Evolutionary conservation across 371 early-diverging fungal species (phyloP).

Genomic region (Conidiobolus incongruus): DNA sequence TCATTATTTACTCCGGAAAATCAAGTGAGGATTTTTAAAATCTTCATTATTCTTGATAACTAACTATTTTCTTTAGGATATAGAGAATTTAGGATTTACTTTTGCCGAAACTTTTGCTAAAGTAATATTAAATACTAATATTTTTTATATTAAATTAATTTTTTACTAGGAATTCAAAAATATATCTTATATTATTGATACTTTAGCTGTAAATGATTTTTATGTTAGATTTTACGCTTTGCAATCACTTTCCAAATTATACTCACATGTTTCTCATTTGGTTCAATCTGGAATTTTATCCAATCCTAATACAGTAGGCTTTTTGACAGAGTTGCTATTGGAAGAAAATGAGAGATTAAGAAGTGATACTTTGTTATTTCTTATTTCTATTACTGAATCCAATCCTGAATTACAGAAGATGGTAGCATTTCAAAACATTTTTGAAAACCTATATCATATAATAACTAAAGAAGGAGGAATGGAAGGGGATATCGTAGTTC

Average conservation of each 20-base stretch:
- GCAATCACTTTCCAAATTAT: slow-evolving; percentile 9
- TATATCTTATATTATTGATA: too few relatives aligned
- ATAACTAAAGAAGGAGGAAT: slow-evolving; percentile 81
- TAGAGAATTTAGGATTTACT: too few relatives aligned
- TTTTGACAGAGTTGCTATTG: slow-evolving; percentile 77
- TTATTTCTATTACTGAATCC: slow-evolving; percentile 66
- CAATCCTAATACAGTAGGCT: slow-evolving; percentile 71
- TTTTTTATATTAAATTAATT: too few relatives aligned
- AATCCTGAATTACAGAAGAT: slow-evolving; percentile 95
- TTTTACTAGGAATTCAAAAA: too few relatives aligned
- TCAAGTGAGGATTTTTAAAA: too few relatives aligned
- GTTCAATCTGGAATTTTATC: slow-evolving; percentile 72
- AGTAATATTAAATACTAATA: too few relatives aligned
- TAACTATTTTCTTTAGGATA: too few relatives aligned
- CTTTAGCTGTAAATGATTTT: too few relatives aligned
- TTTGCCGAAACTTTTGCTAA: too few relatives aligned
- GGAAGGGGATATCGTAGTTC: slow-evolving; percentile 84
- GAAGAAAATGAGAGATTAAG: slow-evolving; percentile 84
- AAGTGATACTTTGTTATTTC: slow-evolving; percentile 76
- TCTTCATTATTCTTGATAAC: too few relatives aligned
- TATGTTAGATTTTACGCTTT: too few relatives aligned
- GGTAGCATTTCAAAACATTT: slow-evolving; percentile 90
- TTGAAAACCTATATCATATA: slow-evolving; percentile 67
- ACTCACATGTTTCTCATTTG: slow-evolving; percentile 30
- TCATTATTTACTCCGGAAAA: too few relatives aligned